Conservation (phyloP, 352 stramenopile species). For the Pythium guiyangense region DNA sequence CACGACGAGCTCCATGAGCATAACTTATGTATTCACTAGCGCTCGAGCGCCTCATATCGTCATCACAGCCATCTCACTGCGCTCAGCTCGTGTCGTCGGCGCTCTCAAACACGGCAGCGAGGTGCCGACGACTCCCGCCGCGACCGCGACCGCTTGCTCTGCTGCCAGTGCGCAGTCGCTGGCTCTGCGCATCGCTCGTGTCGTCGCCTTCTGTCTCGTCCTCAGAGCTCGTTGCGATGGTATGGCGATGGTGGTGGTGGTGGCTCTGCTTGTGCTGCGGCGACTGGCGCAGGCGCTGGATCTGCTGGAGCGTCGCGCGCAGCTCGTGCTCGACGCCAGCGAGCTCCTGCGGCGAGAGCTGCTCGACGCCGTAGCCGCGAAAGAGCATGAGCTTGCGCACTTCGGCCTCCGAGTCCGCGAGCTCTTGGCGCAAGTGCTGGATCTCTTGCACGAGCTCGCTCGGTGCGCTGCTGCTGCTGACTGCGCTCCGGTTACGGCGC, state of each 20-base stretch:
- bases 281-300: slow-evolving; percentile 33
- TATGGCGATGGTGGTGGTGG: not conserved
- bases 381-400: slow-evolving; percentile 71
- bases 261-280: not conserved
- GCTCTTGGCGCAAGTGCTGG: slow-evolving; percentile 57
- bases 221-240: slow-evolving; percentile 3
- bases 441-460: slow-evolving; percentile 52
- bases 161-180: not conserved
- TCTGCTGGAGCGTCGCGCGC: slow-evolving; percentile 41
- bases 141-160: not conserved
- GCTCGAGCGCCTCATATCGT: not conserved
- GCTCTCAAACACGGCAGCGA: slow-evolving; percentile 1
- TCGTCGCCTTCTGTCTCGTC: slow-evolving; percentile 10
- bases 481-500: not conserved
- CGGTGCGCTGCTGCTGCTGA: not conserved
- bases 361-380: slow-evolving; percentile 71
- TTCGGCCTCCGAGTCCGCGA: slow-evolving; percentile 72
- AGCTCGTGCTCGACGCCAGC: slow-evolving; percentile 53
- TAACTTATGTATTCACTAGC: not conserved
- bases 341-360: slow-evolving; percentile 37
- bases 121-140: not conserved
- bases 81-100: not conserved
- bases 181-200: not conserved
- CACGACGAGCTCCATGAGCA: not conserved
- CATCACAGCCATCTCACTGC: too few relatives aligned